These are phyloP conservation scores for Mycosphaerella arachidis DNA, from an alignment of 2,329 filamentous ascomycete genomes.

Conservation along the genomic window DNA sequence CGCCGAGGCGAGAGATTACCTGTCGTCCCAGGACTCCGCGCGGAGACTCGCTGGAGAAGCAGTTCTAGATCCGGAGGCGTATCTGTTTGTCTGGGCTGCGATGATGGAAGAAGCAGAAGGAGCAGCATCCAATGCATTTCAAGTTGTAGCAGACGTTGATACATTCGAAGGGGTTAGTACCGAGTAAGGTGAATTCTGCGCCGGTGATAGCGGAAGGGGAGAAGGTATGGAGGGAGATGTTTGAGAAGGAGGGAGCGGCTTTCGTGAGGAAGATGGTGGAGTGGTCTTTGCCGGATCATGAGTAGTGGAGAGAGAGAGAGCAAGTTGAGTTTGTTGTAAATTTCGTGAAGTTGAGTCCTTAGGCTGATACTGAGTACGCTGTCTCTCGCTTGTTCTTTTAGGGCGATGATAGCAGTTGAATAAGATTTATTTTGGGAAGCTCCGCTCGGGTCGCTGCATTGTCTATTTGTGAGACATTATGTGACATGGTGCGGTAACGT, in stretches of 20 bases:
- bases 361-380: background rate
- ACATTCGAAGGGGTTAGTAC: slow-evolving; percentile 33
- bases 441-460: background rate
- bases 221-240: slow-evolving; percentile 34
- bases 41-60: slow-evolving; percentile 27
- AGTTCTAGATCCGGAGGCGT: slow-evolving; percentile 30
- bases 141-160: slow-evolving; percentile 30
- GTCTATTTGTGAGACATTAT: background rate
- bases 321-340: background rate
- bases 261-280: slow-evolving; percentile 13
- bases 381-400: background rate
- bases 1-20: slow-evolving; percentile 38
- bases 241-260: slow-evolving; percentile 14
- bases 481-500: background rate
- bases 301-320: slow-evolving; percentile 30
- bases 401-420: background rate
- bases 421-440: background rate
- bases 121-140: slow-evolving; percentile 1
- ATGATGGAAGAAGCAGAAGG: slow-evolving; percentile 8
- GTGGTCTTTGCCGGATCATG: slow-evolving; percentile 39
- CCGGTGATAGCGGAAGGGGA: slow-evolving; percentile 34
- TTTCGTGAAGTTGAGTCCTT: too few species aligned
- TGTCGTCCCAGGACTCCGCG: slow-evolving; percentile 31
- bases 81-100: slow-evolving; percentile 34
- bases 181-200: slow-evolving; percentile 28